These are phyloP conservation scores for Scedosporium dehoogii DNA, from an alignment of 2,329 filamentous ascomycete species.

Conservation along the genomic window DNA sequence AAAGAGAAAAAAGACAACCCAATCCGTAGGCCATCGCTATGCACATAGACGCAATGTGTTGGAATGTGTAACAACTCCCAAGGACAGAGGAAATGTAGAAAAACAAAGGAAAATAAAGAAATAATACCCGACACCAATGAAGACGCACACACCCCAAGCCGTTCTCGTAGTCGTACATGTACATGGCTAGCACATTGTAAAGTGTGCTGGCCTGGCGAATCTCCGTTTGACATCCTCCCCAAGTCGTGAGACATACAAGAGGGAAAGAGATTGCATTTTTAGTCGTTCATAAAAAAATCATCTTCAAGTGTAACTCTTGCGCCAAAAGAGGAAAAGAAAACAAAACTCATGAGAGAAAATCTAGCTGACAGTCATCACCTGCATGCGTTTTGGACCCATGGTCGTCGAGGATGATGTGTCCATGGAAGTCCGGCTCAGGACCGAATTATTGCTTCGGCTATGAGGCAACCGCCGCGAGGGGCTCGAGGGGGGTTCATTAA, in stretches of 20 bases:
- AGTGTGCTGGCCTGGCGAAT: not conserved
- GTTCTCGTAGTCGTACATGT: constrained; percentile 2
- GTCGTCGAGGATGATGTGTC: constrained; percentile 37
- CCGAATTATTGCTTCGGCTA: constrained; percentile 44
- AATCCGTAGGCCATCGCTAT: constrained; percentile 5
- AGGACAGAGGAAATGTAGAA: constrained; percentile 11
- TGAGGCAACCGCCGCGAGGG: constrained; percentile 40
- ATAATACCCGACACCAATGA: not conserved
- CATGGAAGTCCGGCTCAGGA: constrained; percentile 37
- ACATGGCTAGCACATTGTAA: not conserved
- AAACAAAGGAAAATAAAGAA: constrained; percentile 11
- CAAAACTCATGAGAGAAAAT: not conserved
- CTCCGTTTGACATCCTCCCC: not conserved
- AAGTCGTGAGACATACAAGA: not conserved
- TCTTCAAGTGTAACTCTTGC: not conserved
- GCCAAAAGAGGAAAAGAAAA: not conserved
- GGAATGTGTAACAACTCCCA: constrained; percentile 8
- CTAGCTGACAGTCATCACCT: constrained; percentile 55
- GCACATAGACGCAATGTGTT: constrained; percentile 8
- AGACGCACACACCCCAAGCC: not conserved
- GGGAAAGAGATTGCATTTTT: not conserved
- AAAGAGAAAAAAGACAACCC: constrained; percentile 3
- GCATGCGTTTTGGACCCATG: constrained; percentile 32
- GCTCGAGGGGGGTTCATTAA: constrained; percentile 50
- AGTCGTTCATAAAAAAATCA: not conserved